Conservation (phyloP, 345 rosid genomes). For the Hypericum androsaemum region DNA sequence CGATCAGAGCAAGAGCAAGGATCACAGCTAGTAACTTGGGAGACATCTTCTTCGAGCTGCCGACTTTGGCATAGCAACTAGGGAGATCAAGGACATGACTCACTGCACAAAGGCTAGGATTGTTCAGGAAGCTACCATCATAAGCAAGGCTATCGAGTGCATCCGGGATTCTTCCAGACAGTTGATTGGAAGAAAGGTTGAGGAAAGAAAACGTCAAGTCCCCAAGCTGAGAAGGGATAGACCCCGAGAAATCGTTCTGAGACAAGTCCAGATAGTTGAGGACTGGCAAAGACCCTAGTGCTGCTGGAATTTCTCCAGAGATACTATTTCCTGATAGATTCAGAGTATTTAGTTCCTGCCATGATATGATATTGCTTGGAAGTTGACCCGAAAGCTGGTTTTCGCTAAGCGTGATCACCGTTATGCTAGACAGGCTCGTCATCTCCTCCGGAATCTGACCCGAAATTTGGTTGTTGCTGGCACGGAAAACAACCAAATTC, state of each 20-base stretch:
- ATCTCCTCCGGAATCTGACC: constrained; percentile 49
- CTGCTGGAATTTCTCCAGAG: constrained; percentile 60
- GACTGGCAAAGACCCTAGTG: constrained; percentile 45
- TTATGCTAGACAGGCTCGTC: constrained; percentile 42
- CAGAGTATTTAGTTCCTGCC: constrained; percentile 43
- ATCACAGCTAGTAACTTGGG: constrained; percentile 38
- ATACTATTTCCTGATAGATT: constrained; percentile 53
- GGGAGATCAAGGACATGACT: constrained; percentile 42
- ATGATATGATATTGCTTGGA: constrained; percentile 52
- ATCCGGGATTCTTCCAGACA: constrained; percentile 52
- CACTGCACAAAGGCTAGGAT: constrained; percentile 50
- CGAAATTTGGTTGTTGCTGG: constrained; percentile 59
- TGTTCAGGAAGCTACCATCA: constrained; percentile 59
- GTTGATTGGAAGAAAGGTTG: constrained; percentile 61
- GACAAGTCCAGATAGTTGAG: constrained; percentile 54
- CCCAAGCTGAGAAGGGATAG: constrained; percentile 54
- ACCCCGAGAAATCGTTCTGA: constrained; percentile 53
- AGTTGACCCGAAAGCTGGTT: constrained; percentile 59
- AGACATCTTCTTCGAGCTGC: constrained; percentile 26
- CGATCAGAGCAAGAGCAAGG: constrained; percentile 28
- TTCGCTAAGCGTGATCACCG: constrained; percentile 36
- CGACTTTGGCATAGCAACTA: constrained; percentile 28
- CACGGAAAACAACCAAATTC: constrained; percentile 39
- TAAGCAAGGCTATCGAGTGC: constrained; percentile 50
- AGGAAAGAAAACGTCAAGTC: constrained; percentile 32